Evolutionary conservation across 192 early-diverging fungal genomes (phyloP).

Genomic region (Rhizoclosmatium globosum): DNA sequence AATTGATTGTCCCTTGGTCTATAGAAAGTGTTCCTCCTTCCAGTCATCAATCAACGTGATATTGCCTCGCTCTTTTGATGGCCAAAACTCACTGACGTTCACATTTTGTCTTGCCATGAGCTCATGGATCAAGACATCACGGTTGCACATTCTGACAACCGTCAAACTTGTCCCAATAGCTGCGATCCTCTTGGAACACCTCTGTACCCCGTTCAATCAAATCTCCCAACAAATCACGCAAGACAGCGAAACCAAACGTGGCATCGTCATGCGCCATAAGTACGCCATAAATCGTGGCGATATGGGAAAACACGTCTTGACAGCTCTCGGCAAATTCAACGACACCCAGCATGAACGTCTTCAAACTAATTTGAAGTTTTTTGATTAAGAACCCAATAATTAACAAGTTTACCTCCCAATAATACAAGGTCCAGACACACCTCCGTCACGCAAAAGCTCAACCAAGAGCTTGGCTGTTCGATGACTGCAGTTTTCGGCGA

Average conservation of each 20-base stretch:
- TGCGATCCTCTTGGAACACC: neutral
- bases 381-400: neutral
- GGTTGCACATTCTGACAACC: slow-evolving; percentile 7
- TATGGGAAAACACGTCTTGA: neutral
- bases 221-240: neutral
- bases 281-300: slow-evolving; percentile 8
- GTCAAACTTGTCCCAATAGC: neutral
- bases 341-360: neutral
- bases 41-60: neutral
- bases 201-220: neutral
- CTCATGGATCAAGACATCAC: neutral
- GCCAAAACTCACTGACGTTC: neutral
- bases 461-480: slow-evolving; percentile 13
- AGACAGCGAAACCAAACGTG: neutral
- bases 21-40: slow-evolving; percentile 19
- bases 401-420: neutral
- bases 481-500: neutral
- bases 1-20: too few species aligned
- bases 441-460: neutral
- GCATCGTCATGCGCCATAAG: neutral
- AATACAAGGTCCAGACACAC: slow-evolving; percentile 4
- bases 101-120: neutral
- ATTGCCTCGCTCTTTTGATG: neutral
- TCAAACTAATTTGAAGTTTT: neutral
- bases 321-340: neutral